Conservation (phyloP, 768 basidiomycete genomes). For the Pleurotus tuoliensis region DNA sequence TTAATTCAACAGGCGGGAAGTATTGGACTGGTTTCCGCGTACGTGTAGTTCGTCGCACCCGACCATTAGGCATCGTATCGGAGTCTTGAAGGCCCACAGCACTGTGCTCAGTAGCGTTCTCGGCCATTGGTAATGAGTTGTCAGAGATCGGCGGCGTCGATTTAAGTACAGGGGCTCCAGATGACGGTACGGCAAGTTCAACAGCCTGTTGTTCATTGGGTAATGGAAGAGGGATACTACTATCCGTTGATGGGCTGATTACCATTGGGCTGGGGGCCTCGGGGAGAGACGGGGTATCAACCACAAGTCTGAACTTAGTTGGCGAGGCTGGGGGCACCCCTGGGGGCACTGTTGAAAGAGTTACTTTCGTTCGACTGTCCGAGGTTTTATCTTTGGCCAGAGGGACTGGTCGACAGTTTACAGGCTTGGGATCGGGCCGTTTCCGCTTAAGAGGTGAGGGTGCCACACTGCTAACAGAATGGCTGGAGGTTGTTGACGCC, state of each 20-base stretch:
- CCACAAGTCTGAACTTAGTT: not conserved
- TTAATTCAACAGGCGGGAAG: slow-evolving; percentile 33
- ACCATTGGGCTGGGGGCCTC: not conserved
- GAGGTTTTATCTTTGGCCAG: not conserved
- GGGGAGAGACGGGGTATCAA: not conserved
- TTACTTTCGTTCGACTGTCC: too few relatives aligned
- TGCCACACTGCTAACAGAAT: too few relatives aligned
- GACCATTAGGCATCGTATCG: slow-evolving; percentile 7
- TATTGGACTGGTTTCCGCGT: slow-evolving; percentile 36
- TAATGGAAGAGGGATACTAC: slow-evolving; percentile 9
- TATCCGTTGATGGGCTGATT: not conserved
- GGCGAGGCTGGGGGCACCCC: not conserved
- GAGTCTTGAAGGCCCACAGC: not conserved
- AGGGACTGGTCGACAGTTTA: not conserved
- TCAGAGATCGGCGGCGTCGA: not conserved
- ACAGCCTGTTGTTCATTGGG: too few relatives aligned
- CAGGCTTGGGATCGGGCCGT: not conserved
- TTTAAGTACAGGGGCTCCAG: too few relatives aligned
- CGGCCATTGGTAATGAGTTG: not conserved
- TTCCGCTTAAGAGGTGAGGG: slow-evolving; percentile 5
- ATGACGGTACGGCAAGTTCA: too few relatives aligned
- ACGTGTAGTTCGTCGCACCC: slow-evolving; percentile 48
- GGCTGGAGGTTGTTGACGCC: too few relatives aligned
- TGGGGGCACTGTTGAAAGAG: not conserved
- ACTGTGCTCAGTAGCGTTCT: not conserved